A percentile compares a stretch with the other conserved stretches of the same genome.
phyloP scores from a whole-genome alignment of 2,329 filamentous ascomycete genomes.

The Colletotrichum aenigma region DNA sequence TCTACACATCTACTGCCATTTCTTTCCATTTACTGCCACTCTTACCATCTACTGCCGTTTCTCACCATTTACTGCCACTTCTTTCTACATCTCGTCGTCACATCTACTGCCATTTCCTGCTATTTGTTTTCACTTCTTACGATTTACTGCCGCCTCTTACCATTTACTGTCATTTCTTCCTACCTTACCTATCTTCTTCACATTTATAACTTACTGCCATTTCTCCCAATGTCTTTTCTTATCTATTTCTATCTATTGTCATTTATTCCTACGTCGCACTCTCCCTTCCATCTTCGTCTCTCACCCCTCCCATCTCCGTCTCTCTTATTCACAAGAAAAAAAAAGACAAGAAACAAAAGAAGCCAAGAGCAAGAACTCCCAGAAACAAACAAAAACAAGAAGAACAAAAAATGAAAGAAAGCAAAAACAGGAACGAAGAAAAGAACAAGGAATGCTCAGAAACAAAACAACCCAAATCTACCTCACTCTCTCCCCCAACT shows the following conservation, averaged over 20 bases:
- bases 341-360: neutral
- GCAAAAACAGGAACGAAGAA: neutral
- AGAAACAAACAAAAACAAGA: neutral
- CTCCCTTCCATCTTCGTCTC: neutral
- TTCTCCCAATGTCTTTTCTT: neutral
- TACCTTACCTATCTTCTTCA: neutral
- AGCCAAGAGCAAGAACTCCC: neutral
- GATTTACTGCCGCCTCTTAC: too few relatives aligned
- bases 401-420: too few relatives aligned
- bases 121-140: neutral
- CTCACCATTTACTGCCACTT: neutral
- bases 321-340: neutral
- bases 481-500: neutral
- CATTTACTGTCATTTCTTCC: too few relatives aligned
- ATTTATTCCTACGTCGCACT: neutral
- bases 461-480: neutral
- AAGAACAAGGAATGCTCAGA: neutral
- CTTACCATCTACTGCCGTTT: neutral
- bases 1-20: neutral
- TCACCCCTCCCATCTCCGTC: neutral
- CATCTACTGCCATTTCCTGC: neutral
- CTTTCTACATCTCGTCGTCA: neutral
- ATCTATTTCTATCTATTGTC: neutral
- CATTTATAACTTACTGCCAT: neutral
- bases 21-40: neutral